phyloP scores from a whole-genome alignment of 805 yeast species.

The Lachancea waltii region DNA sequence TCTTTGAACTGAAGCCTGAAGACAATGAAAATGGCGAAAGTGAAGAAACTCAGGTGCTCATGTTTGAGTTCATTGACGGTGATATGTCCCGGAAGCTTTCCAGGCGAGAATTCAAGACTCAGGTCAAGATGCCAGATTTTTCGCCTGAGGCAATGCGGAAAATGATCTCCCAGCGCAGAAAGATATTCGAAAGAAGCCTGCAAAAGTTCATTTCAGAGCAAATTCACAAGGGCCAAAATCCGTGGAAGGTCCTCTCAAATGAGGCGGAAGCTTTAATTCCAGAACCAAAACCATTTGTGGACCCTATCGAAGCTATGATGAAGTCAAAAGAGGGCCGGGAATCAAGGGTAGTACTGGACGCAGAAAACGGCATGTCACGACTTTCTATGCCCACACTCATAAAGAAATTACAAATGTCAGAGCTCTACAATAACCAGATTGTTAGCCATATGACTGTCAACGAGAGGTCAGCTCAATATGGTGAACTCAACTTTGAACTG shows the following conservation, averaged over 20 bases:
- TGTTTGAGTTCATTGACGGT: slow-evolving; percentile 76
- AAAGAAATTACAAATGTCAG: slow-evolving; percentile 38
- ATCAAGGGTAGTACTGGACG: slow-evolving; percentile 20
- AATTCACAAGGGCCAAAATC: slow-evolving; percentile 31
- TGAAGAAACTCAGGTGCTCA: slow-evolving; percentile 46
- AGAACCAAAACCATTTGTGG: slow-evolving; percentile 41
- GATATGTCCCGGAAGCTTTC: slow-evolving; percentile 44
- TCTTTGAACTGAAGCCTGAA: slow-evolving; percentile 41
- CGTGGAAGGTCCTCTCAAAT: slow-evolving; percentile 37
- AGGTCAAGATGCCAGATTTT: slow-evolving; percentile 45
- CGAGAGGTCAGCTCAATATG: slow-evolving; percentile 41
- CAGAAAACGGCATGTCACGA: slow-evolving; percentile 24
- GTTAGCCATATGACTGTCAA: slow-evolving; percentile 44
- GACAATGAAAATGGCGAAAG: slow-evolving; percentile 23
- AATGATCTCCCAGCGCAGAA: slow-evolving; percentile 52
- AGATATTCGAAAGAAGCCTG: slow-evolving; percentile 42
- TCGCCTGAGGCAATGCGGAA: slow-evolving; percentile 51
- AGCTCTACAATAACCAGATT: slow-evolving; percentile 60
- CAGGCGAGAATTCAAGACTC: slow-evolving; percentile 37
- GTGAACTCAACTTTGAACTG: slow-evolving; percentile 38
- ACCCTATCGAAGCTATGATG: slow-evolving; percentile 58
- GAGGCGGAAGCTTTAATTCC: slow-evolving; percentile 42
- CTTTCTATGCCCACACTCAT: slow-evolving; percentile 47
- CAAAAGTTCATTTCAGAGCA: slow-evolving; percentile 32
- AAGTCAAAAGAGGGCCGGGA: slow-evolving; percentile 22